phyloP scores from a whole-genome alignment of 495 filamentous ascomycete genomes.

The Immersiella caudata region DNA sequence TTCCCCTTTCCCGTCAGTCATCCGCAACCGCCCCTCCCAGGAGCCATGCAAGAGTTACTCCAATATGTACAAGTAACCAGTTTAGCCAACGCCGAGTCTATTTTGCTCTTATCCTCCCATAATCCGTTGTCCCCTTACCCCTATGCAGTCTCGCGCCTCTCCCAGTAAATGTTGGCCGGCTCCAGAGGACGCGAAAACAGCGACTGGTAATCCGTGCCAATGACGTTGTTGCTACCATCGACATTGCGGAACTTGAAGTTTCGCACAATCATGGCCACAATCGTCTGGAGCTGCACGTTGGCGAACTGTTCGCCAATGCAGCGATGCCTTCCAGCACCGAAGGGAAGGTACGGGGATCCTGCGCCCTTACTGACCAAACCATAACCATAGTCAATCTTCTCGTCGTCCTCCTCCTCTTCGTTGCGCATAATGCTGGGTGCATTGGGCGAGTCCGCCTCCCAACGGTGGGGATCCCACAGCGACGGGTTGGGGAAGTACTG shows the following conservation, averaged over 20 bases:
- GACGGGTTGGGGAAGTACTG: conserved; percentile 80
- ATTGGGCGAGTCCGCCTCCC: conserved; percentile 60
- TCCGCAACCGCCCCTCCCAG: background rate
- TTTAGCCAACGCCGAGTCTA: background rate
- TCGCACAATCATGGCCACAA: conserved; percentile 77
- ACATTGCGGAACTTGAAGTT: conserved; percentile 73
- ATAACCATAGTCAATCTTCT: conserved; percentile 90
- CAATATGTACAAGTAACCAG: background rate
- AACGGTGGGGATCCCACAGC: conserved; percentile 85
- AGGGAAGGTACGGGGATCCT: conserved; percentile 85
- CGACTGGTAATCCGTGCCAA: conserved; percentile 84
- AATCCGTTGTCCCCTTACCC: conserved; percentile 1
- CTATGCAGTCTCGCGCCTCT: conserved; percentile 51
- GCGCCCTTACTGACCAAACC: conserved; percentile 90
- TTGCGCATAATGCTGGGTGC: conserved; percentile 51
- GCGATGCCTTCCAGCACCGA: conserved; percentile 89
- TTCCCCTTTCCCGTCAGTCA: background rate
- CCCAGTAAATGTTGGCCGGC: conserved; percentile 68
- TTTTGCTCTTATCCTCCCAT: background rate
- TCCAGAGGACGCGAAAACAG: conserved; percentile 64
- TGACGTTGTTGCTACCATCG: conserved; percentile 66
- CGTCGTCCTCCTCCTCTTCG: conserved; percentile 63
- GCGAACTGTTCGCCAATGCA: conserved; percentile 99
- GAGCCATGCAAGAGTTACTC: background rate
- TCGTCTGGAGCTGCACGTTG: conserved; percentile 85